Evolutionary conservation across 352 stramenopile genomes (phyloP).

Genomic region (Globisporangium ultimum): DNA sequence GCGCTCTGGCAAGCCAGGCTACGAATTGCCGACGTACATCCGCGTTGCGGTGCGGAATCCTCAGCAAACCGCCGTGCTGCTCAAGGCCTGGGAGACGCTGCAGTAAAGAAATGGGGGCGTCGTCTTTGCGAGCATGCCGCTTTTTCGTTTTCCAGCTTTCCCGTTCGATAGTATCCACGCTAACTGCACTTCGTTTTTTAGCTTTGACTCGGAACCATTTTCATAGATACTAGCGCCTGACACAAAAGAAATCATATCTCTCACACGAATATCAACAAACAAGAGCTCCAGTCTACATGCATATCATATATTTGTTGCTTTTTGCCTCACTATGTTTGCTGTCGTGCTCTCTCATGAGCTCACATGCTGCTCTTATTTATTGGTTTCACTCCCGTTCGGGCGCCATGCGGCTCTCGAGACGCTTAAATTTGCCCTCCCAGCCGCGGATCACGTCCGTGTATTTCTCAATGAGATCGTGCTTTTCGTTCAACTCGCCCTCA

Average conservation of each 20-base stretch:
- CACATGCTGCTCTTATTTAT: not conserved
- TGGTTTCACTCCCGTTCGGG: slow-evolving; percentile 38
- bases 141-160: not conserved
- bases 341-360: not conserved
- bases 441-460: slow-evolving; percentile 79
- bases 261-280: no score
- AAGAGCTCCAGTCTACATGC: not conserved
- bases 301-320: not conserved
- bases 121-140: not conserved
- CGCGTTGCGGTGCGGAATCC: slow-evolving; percentile 80
- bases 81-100: slow-evolving; percentile 72
- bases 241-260: not conserved
- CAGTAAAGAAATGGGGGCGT: slow-evolving; percentile 19
- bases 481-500: slow-evolving; percentile 73
- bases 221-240: not conserved
- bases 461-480: slow-evolving; percentile 85
- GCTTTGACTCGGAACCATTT: not conserved
- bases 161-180: not conserved
- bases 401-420: slow-evolving; percentile 64
- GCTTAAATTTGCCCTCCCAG: slow-evolving; percentile 85
- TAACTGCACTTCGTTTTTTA: no score
- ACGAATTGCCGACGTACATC: slow-evolving; percentile 84
- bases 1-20: slow-evolving; percentile 82
- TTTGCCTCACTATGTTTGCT: not conserved
- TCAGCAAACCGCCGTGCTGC: slow-evolving; percentile 63